These are phyloP conservation scores for Collybiopsis confluens DNA, from an alignment of 768 basidiomycete genomes.

Conservation along the genomic window DNA sequence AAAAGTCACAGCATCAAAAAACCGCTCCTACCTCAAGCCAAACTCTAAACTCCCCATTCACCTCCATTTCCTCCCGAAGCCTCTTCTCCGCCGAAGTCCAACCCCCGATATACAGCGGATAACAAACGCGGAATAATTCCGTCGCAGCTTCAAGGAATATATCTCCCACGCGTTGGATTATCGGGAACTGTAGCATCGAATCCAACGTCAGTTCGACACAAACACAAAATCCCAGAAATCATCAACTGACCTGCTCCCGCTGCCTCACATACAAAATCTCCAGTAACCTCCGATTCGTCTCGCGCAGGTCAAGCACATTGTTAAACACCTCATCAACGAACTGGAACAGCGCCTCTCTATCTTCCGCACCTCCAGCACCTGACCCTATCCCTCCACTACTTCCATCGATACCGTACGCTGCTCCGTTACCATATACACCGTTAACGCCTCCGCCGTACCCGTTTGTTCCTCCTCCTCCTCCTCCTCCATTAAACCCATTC, in stretches of 20 bases:
- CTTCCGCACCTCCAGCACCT: background rate
- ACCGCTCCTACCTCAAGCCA: constrained; percentile 61
- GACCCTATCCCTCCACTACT: background rate
- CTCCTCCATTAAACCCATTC: too few relatives aligned
- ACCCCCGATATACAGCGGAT: constrained; percentile 82
- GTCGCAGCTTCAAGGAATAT: constrained; percentile 84
- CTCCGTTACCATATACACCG: background rate
- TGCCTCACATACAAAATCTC: constrained; percentile 86
- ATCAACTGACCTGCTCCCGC: constrained; percentile 51
- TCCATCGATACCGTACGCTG: background rate
- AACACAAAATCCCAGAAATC: background rate
- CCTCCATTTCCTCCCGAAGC: constrained; percentile 81
- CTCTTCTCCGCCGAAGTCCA: constrained; percentile 82
- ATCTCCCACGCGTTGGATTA: constrained; percentile 85
- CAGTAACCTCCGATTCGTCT: constrained; percentile 77
- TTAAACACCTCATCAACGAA: constrained; percentile 91
- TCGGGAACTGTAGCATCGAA: constrained; percentile 36
- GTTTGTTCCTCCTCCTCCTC: background rate
- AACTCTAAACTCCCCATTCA: constrained; percentile 73
- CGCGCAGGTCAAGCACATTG: constrained; percentile 83
- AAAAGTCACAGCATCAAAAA: constrained; percentile 49
- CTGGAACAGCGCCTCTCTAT: constrained; percentile 49
- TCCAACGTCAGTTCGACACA: too few relatives aligned
- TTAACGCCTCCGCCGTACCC: background rate
- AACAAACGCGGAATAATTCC: constrained; percentile 74